phyloP scores from a whole-genome alignment of 108 stramenopile genomes.

The Fragilaria radians region DNA sequence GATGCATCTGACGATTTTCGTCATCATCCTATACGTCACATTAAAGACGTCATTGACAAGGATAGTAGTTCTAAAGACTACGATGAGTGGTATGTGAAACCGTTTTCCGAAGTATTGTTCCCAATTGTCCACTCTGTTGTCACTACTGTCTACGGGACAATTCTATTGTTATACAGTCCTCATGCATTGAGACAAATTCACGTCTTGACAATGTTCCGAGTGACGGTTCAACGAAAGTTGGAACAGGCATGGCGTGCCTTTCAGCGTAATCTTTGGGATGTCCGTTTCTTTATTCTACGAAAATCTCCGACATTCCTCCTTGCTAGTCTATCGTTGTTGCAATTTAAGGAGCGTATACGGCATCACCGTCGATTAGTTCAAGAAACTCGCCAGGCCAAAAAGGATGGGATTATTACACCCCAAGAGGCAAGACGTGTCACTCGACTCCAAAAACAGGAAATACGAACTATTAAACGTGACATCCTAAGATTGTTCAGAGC shows the following conservation, averaged over 20 bases:
- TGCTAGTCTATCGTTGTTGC: not conserved
- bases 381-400: not conserved
- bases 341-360: not conserved
- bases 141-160: no score
- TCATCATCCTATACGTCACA: no score
- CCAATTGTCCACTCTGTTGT: no score
- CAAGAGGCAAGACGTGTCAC: not conserved
- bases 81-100: no score
- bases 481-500: conserved; percentile 4
- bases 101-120: no score
- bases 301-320: not conserved
- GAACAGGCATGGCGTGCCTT: not conserved
- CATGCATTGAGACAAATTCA: no score
- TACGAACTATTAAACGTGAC: conserved; percentile 4
- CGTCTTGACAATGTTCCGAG: no score
- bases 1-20: no score
- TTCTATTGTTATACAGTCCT: no score
- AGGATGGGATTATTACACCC: conserved; percentile 2
- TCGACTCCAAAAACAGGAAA: conserved; percentile 1
- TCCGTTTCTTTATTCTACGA: not conserved
- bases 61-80: no score
- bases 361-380: not conserved
- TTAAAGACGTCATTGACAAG: no score
- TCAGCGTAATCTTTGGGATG: not conserved
- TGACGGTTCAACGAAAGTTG: not conserved